These are phyloP conservation scores for Amaranthus hypochondriacus DNA, from an alignment of 148 eudicot species.

Conservation along the genomic window DNA sequence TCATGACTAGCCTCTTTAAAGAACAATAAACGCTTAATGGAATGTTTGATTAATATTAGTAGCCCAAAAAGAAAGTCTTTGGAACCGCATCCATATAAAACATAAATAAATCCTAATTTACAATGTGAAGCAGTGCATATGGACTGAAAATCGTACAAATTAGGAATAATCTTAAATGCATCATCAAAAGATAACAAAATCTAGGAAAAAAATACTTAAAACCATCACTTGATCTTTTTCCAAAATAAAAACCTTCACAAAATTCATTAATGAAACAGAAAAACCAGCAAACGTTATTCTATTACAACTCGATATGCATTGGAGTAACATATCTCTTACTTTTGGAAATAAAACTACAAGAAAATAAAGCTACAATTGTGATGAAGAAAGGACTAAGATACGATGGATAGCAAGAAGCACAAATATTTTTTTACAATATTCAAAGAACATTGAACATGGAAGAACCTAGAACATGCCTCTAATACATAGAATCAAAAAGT, in stretches of 20 bases:
- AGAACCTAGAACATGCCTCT: not conserved
- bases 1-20: not conserved
- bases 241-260: not conserved
- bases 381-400: not conserved
- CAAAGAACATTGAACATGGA: not conserved
- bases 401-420: not conserved
- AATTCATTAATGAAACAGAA: not conserved
- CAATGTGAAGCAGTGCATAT: not conserved
- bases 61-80: not conserved
- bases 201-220: no score
- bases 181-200: no score
- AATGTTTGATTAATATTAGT: not conserved
- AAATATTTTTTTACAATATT: not conserved
- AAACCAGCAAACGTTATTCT: not conserved
- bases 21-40: not conserved
- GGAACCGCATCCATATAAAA: not conserved
- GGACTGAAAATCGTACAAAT: not conserved
- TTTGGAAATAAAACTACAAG: not conserved
- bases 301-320: not conserved
- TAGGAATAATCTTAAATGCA: not conserved
- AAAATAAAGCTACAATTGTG: not conserved
- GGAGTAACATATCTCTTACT: not conserved
- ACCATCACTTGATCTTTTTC: no score
- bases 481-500: not conserved
- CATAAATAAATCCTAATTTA: not conserved